Base-by-base conservation (phyloP, 805 yeast species). In the Candida lessepsii region DNA sequence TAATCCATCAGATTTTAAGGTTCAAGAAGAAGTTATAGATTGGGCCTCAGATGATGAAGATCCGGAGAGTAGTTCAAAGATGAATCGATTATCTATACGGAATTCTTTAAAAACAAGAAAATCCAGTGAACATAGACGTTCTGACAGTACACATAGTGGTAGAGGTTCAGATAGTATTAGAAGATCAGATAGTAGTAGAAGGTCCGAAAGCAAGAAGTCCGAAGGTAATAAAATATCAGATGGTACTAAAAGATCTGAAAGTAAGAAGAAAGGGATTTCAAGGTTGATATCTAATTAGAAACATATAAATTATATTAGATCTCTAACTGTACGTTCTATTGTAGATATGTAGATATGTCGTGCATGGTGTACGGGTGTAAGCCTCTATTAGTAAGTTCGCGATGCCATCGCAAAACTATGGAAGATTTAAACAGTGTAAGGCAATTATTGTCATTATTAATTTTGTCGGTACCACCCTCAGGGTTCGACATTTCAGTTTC, bases 41-140 rank as follows among this genome's bases (percentile, higher is more conserved):
- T 70, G 67, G 58, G 74, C 68, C 1, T 66, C 72, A 9, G 75
- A 70, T 45, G 73, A 70, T 46, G 75, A 70, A 40, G 63, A 61
- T 40, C 66, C 66, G 1, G 64, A 53, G 6, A 56, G 60, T 35
- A 56, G 56, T 11, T 61, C 69, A 1, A 52, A 52, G 17, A 63
- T 70, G 73, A 69, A 54, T 48, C 49, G 75, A 13, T 50, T 70
- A 24, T 58, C 71, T 9, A 70, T 70, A 29, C 51, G 75, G 40
- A 58, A 60, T 31, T 64, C 73, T 4, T 53, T 70, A 38, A 61
- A 52, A 50, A 60, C 56, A 29, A 50, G 57, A 16, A 60, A 60
- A 43, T 36, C 54, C 3, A 17, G 27, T 17, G 34, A 44, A 9
- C 51, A 65, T 34, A 60, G 54, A 39, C 16, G 27, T 3, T 31